Percentiles rank a stretch among this genome's conserved stretches.
Conservation (phyloP, 805 yeast genomes). For the Metschnikowia lunata region DNA sequence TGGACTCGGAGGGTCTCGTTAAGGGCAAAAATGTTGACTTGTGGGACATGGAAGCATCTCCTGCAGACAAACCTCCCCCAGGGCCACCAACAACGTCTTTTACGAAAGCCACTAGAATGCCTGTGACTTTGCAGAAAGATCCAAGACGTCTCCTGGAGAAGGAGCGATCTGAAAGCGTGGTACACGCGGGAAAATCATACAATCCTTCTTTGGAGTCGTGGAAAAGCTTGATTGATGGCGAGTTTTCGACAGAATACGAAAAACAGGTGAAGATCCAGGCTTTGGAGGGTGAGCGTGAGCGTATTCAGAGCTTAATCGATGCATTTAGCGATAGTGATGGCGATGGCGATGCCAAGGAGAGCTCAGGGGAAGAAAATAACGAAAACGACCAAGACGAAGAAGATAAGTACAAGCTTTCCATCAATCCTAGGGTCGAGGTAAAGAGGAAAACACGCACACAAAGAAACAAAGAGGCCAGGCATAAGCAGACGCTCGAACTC, state of each 20-base stretch:
- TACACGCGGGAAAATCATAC: slow-evolving; percentile 88
- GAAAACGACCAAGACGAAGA: slow-evolving; percentile 37
- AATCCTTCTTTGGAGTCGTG: slow-evolving; percentile 85
- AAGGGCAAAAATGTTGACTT: slow-evolving; percentile 51
- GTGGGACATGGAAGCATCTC: slow-evolving; percentile 50
- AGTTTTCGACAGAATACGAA: slow-evolving; percentile 59
- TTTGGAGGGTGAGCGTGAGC: slow-evolving; percentile 58
- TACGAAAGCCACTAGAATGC: slow-evolving; percentile 46
- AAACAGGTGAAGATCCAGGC: slow-evolving; percentile 61
- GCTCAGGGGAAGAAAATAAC: slow-evolving; percentile 32
- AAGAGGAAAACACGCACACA: slow-evolving; percentile 75
- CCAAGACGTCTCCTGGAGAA: slow-evolving; percentile 53
- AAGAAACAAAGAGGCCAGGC: slow-evolving; percentile 66
- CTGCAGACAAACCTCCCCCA: slow-evolving; percentile 4
- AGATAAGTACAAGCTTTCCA: slow-evolving; percentile 49
- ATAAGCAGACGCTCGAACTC: slow-evolving; percentile 53
- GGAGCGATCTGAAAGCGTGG: slow-evolving; percentile 31
- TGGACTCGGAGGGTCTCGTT: slow-evolving; percentile 63
- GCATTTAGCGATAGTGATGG: slow-evolving; percentile 58
- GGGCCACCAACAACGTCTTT: slow-evolving; percentile 19
- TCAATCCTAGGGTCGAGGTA: slow-evolving; percentile 62
- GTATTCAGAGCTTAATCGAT: slow-evolving; percentile 61
- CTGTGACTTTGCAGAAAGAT: slow-evolving; percentile 48
- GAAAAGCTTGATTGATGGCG: slow-evolving; percentile 66
- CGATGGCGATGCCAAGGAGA: slow-evolving; percentile 23